phyloP scores from a whole-genome alignment of 2,329 filamentous ascomycete genomes.

The Helminthosporium solani region DNA sequence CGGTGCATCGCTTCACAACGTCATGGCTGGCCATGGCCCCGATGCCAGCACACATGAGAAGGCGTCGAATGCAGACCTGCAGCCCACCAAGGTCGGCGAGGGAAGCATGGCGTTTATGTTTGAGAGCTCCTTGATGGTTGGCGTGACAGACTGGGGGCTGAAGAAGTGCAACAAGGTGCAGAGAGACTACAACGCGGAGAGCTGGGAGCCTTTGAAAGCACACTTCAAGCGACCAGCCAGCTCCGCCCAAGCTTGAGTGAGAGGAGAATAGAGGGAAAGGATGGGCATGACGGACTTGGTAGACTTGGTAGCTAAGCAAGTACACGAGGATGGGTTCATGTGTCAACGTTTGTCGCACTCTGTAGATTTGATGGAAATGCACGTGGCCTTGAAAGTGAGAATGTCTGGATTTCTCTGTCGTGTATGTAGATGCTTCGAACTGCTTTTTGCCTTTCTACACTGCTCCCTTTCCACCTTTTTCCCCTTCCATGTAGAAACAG shows the following conservation, averaged over 20 bases:
- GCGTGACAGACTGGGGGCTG: constrained; percentile 71
- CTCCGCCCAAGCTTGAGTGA: constrained; percentile 28
- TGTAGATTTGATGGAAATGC: no score
- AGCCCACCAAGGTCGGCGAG: constrained; percentile 61
- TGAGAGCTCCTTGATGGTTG: constrained; percentile 67
- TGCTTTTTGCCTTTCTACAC: no score
- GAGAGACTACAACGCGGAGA: constrained; percentile 75
- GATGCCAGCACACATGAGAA: constrained; percentile 61
- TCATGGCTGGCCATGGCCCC: constrained; percentile 71
- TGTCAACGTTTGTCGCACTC: no score
- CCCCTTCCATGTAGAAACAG: no score
- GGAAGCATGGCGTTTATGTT: constrained; percentile 70
- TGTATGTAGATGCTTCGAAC: no score
- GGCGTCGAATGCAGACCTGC: constrained; percentile 56
- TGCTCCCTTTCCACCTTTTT: no score
- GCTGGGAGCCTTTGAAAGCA: constrained; percentile 63
- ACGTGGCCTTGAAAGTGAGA: no score
- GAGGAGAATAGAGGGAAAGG: no score
- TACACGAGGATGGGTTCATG: no score
- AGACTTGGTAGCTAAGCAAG: no score
- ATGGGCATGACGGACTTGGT: constrained; percentile 17
- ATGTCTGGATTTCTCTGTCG: no score
- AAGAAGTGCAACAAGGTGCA: constrained; percentile 71
- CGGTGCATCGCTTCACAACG: constrained; percentile 67
- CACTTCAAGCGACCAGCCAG: constrained; percentile 43